phyloP scores from a whole-genome alignment of 2,329 filamentous ascomycete genomes.

The Berkeleyomyces basicola region DNA sequence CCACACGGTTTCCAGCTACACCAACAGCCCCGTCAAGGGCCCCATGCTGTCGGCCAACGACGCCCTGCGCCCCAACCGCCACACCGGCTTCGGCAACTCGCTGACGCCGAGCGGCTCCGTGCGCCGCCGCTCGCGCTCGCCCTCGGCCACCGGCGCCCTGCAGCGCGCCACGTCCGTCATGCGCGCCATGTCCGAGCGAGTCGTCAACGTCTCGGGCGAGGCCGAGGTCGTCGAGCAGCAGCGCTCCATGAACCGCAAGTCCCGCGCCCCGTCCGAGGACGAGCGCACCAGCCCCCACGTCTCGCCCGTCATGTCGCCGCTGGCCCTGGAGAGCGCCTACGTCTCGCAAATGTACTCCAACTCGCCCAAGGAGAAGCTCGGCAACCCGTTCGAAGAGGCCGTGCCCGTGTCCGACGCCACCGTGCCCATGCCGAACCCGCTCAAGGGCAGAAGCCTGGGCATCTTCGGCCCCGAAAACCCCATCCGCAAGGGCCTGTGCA shows the following conservation, averaged over 20 bases:
- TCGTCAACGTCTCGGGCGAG: constrained; percentile 94
- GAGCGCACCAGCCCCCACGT: constrained; percentile 26
- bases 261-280: constrained; percentile 36
- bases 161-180: constrained; percentile 59
- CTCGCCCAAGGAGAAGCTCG: constrained; percentile 10
- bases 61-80: constrained; percentile 11
- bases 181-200: constrained; percentile 83
- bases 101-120: constrained; percentile 31
- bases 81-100: constrained; percentile 35
- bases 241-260: constrained; percentile 44
- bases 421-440: constrained; percentile 42
- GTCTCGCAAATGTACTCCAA: constrained; percentile 25
- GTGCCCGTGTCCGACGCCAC: constrained; percentile 15
- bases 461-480: constrained; percentile 67
- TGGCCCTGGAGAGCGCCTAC: constrained; percentile 35
- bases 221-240: constrained; percentile 64
- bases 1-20: constrained; percentile 38
- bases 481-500: constrained; percentile 58
- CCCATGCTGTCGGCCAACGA: constrained; percentile 13
- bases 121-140: constrained; percentile 41
- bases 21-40: constrained; percentile 31
- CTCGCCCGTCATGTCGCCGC: constrained; percentile 9
- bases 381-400: constrained; percentile 12
- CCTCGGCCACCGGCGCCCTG: constrained; percentile 47
- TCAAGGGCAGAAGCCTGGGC: constrained; percentile 73